Conservation (phyloP, 495 filamentous ascomycete genomes). For the Cercophora newfieldiana region DNA sequence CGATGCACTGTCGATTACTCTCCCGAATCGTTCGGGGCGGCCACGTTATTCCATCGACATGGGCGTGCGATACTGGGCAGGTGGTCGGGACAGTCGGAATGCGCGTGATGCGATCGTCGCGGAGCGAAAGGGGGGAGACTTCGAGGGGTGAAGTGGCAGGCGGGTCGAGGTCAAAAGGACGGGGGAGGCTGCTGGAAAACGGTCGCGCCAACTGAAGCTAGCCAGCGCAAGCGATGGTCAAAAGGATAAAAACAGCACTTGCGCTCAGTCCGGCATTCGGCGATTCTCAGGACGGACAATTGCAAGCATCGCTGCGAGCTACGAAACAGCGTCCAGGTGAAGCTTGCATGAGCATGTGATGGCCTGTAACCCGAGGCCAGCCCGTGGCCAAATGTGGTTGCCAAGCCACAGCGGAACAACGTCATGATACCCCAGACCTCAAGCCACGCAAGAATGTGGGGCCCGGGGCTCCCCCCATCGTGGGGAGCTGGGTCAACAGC, state of each 20-base stretch:
- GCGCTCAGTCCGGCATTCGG: conserved; percentile 2
- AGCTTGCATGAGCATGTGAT: neutral
- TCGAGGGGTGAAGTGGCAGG: neutral
- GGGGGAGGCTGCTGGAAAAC: neutral
- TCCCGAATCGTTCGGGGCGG: conserved; percentile 16
- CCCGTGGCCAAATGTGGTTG: neutral
- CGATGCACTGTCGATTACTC: conserved; percentile 11
- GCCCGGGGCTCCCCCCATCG: neutral
- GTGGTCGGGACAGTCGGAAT: neutral
- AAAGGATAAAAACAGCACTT: conserved; percentile 9
- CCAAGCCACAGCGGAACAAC: neutral
- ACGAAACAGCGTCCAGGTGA: neutral
- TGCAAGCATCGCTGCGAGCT: conserved; percentile 10
- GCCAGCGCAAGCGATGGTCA: neutral
- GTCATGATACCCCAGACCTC: conserved; percentile 5
- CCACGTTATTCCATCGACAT: conserved; percentile 24
- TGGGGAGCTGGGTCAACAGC: neutral
- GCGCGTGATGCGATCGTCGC: neutral
- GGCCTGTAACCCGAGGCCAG: neutral
- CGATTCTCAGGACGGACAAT: conserved; percentile 15
- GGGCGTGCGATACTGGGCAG: neutral
- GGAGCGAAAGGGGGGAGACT: neutral
- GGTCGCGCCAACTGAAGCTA: neutral
- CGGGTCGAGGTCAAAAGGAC: neutral
- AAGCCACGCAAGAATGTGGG: neutral